These are phyloP conservation scores for Xerocomus minutiporus DNA, from an alignment of 1,284 basidiomycete species.

Conservation along the genomic window DNA sequence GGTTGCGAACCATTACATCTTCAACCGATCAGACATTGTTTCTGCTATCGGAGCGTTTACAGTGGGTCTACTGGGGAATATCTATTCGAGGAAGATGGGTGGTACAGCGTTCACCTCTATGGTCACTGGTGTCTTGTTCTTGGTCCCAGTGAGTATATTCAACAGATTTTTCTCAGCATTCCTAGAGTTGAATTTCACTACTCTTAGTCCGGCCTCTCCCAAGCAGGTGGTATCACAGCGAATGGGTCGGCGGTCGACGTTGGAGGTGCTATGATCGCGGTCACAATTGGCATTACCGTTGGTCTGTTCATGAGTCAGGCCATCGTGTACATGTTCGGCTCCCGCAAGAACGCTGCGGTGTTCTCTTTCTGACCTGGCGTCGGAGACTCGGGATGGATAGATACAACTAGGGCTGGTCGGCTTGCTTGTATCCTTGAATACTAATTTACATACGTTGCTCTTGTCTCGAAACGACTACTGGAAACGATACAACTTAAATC, in stretches of 20 bases:
- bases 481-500: conserved; percentile 4
- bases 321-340: conserved; percentile 81
- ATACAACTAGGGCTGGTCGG: conserved; percentile 7
- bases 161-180: not conserved
- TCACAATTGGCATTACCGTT: conserved; percentile 87
- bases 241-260: conserved; percentile 70
- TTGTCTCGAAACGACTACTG: not conserved
- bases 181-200: conserved; percentile 8
- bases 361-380: conserved; percentile 63
- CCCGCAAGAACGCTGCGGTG: conserved; percentile 75
- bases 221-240: conserved; percentile 75
- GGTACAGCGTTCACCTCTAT: conserved; percentile 88
- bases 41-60: conserved; percentile 85
- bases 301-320: conserved; percentile 87
- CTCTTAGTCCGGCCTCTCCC: conserved; percentile 75
- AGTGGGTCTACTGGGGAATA: conserved; percentile 76
- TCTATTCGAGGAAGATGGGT: conserved; percentile 81
- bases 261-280: conserved; percentile 80
- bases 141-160: conserved; percentile 64
- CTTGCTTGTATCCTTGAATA: not conserved
- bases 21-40: conserved; percentile 80
- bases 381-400: not conserved
- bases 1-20: conserved; percentile 78
- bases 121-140: conserved; percentile 82
- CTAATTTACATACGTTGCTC: not conserved